Base-by-base conservation (phyloP, 768 basidiomycete genomes). In the Candolleomyces efflorescens region DNA sequence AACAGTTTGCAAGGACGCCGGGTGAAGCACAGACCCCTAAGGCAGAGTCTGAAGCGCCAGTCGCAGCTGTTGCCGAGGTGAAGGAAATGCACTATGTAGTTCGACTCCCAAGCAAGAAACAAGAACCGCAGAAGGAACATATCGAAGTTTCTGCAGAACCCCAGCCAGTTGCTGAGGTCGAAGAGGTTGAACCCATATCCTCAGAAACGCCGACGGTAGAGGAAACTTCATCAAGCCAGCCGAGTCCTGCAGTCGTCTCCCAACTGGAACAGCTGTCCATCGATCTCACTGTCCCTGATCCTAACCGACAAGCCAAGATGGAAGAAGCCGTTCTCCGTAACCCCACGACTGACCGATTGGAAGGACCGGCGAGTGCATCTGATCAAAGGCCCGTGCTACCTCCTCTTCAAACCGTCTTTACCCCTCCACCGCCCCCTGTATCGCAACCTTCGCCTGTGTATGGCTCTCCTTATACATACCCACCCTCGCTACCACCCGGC, bases 401-500 rank as follows among this genome's bases (percentile, higher is more conserved):
- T 24, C 69, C 73, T 52, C 60, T 81, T 23, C 76, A 77, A 61
- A 74, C 78, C 3, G 69, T 70, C 17, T 81, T 77, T 62, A 74
- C 74, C 15, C 76, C 76, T 23, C 69, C 77, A 1, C 76, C 77
- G 3, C 66, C 65, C 17, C 58, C 64, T 15, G 50, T 72, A 36
- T 60, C 72, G 5, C 75, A 77, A 54, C 67, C 71, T 43, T 83
- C 89, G 1, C 84, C 88, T 11, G 77, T 79, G 1, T 90, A 82
- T 60, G 78, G 80, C n/a, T 85, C 90, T 9, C 82, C 88, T 15
- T 92, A 89, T 55, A 73, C 74, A 2, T 89, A 82, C 67, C 75
- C 78, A 5, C 69, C 78, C 6, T 60, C 86, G 18, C 82, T 90
- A n/a, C 85, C 89, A 3, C 84, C 84, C 13, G 91, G 91, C 49